A percentile compares a stretch with the other conserved stretches of the same genome.
These are phyloP conservation scores for Boletus patriciae DNA, from an alignment of 768 basidiomycete genomes.

Conservation along the genomic window DNA sequence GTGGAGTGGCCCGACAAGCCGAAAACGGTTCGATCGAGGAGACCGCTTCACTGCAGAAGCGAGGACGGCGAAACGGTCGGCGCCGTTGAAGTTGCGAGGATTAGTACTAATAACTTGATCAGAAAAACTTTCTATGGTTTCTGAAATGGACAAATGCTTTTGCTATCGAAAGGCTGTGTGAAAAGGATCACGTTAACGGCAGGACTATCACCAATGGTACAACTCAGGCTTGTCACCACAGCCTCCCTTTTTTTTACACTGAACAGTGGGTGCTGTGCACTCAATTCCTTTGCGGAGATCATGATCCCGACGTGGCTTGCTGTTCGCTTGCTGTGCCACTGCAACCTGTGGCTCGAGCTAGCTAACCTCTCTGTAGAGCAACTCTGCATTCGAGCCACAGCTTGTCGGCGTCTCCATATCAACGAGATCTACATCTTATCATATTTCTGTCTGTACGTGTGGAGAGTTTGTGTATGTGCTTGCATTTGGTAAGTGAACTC, in stretches of 20 bases:
- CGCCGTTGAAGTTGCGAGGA: constrained; percentile 17
- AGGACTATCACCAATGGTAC: too few species aligned
- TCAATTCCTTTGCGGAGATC: not conserved
- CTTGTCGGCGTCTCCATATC: constrained; percentile 16
- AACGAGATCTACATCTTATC: constrained; percentile 15
- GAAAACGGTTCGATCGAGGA: too few species aligned
- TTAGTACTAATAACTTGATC: not conserved
- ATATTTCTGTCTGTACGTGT: constrained; percentile 6
- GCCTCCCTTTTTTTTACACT: not conserved
- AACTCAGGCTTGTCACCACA: too few species aligned
- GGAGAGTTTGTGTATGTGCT: not conserved
- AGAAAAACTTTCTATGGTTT: not conserved
- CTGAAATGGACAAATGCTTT: not conserved
- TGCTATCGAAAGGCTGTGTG: not conserved
- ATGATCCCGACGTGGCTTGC: not conserved
- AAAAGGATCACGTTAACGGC: not conserved
- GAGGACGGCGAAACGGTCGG: constrained; percentile 13
- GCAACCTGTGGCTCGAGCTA: not conserved
- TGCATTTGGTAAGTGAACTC: not conserved
- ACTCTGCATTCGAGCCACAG: not conserved
- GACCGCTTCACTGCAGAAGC: not conserved
- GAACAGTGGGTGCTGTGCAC: not conserved
- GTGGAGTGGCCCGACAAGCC: not conserved
- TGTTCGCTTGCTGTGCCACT: constrained; percentile 15
- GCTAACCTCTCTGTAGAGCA: too few species aligned